These are phyloP conservation scores for Solanum chilense DNA, from an alignment of 257 asterid species.

Conservation along the genomic window DNA sequence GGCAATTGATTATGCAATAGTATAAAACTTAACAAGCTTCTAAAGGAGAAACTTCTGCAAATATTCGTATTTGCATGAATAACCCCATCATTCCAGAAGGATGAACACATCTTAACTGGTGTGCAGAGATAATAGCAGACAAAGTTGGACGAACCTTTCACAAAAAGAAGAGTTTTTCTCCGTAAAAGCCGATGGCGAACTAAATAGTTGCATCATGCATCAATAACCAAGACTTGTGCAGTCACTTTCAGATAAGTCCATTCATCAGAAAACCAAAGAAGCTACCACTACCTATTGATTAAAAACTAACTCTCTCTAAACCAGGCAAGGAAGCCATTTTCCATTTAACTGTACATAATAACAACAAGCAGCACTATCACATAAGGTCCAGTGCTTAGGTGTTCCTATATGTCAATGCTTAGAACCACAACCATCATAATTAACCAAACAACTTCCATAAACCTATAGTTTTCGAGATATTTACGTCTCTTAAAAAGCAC, in stretches of 20 bases:
- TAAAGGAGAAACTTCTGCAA: neutral
- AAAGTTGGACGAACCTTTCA: neutral
- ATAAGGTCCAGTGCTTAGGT: neutral
- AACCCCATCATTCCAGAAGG: neutral
- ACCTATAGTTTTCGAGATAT: neutral
- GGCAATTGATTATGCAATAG: neutral
- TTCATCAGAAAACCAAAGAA: neutral
- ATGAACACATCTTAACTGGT: neutral
- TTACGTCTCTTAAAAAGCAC: neutral
- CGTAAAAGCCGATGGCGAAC: neutral
- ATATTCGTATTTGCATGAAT: neutral
- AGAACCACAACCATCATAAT: neutral
- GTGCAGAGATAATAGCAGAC: neutral
- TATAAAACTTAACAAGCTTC: neutral
- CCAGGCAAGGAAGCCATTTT: neutral
- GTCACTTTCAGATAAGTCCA: neutral
- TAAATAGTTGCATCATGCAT: neutral
- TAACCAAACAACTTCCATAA: neutral
- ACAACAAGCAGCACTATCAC: neutral
- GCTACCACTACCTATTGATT: neutral
- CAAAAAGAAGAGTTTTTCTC: neutral
- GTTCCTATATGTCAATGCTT: neutral
- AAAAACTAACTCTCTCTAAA: neutral
- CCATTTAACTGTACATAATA: neutral
- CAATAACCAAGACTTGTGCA: neutral